Evolutionary conservation across 177 flowering plant species (phyloP).

Genomic region (Vitis hybrid): DNA sequence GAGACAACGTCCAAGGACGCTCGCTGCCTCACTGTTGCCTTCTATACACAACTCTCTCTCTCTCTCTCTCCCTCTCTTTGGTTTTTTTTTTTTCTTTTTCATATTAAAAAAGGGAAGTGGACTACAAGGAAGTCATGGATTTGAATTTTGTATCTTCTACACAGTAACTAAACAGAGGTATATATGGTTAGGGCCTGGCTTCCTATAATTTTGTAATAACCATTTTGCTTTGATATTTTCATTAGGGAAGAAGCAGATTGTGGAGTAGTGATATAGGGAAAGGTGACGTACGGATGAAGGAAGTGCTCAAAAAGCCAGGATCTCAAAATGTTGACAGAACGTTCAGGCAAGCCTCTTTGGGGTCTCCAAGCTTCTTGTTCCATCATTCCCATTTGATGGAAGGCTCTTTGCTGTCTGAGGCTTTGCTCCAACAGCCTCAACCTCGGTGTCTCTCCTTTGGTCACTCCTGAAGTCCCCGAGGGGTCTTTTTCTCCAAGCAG

Average conservation of each 20-base stretch:
- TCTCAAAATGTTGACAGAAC: conserved; percentile 87
- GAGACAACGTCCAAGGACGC: conserved; percentile 26
- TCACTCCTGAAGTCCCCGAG: conserved; percentile 50
- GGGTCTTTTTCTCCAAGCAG: conserved; percentile 86
- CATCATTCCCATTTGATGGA: conserved; percentile 96
- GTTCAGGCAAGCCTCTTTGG: conserved; percentile 91
- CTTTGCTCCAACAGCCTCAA: conserved; percentile 80
- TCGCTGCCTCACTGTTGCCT: conserved; percentile 9
- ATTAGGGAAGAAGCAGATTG: neutral
- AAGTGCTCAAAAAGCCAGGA: conserved; percentile 99
- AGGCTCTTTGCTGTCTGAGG: conserved; percentile 82
- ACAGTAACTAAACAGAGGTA: no score
- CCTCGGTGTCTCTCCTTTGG: conserved; percentile 95
- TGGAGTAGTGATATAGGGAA: conserved; percentile 2
- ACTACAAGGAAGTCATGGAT: no score
- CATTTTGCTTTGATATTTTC: no score
- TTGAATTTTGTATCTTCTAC: no score
- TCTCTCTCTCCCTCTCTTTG: no score
- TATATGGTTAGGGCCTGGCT: no score
- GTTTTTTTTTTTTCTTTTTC: no score
- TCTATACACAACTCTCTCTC: no score
- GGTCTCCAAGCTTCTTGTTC: conserved; percentile 99
- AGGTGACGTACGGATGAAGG: conserved; percentile 79
- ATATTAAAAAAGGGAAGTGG: no score
- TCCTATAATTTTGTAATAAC: no score